Base-by-base conservation (phyloP, 768 basidiomycete genomes). In the Lactifluus rugatus region DNA sequence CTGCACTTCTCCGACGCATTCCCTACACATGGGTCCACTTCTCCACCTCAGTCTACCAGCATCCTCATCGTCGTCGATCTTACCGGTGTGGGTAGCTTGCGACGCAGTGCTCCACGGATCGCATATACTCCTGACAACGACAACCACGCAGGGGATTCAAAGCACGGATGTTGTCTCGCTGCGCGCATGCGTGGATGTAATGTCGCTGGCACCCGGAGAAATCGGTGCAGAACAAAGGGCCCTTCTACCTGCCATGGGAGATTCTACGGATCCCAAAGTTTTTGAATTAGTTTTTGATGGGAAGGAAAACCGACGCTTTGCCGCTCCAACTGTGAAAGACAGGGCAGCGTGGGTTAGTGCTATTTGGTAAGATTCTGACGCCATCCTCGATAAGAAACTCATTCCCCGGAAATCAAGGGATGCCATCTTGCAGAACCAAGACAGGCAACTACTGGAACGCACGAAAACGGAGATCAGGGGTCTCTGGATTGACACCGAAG, bases 311-410 rank as follows among this genome's bases (percentile, higher is more conserved):
- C 83, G 87, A 66, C 79, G 74, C 54, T 87, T 89, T 67, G 86
- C 84, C 0, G 81, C 79, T 2, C 68, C 72, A 10, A 81, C 81
- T 21, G 77, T 81, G 26, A 75, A 78, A 58, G 84, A 85, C 56
- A 74, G 87, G 51, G 85, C 85, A 3, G 77, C 76, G 9, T 89
- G 87, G 87, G 77, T 89, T 50, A 84, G 83, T 64, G 79, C 82
- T 3, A 80, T 89, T 48, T 89, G 87, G 87, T 87, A 67, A 65
- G 75, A 11, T 19, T 32, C 67, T 10, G 8, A 21, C 2, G 13
- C 5, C 34, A n/a, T 19, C 14, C 11, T 44, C 44, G 19, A 37
- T 42, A 28, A 36, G 25, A 44, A 13, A 31, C 53, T 59, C 48
- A 54, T 37, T 1, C 14, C 16, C 1, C 26, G 11, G 16, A n/a